Evolutionary conservation across 1,284 basidiomycete species (phyloP), one percentile per base, ranked within the genome.

Genomic region (Irpex sp.): DNA sequence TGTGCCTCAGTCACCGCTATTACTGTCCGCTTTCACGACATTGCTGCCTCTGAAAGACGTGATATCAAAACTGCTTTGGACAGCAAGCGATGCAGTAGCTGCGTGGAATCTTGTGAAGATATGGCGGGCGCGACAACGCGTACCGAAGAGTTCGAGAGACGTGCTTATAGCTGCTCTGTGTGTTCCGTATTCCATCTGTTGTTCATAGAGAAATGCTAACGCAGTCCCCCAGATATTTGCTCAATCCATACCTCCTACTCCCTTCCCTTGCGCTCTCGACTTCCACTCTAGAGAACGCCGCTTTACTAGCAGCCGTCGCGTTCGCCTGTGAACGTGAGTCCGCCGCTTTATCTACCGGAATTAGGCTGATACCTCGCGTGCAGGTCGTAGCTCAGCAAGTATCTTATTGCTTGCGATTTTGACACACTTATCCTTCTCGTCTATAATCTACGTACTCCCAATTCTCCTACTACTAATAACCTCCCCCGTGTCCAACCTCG

Each of bases 221-320:
- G n/a, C n/a, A n/a, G n/a, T n/a, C n/a, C n/a, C n/a, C n/a, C n/a
- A n/a, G n/a, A n/a, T 96, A 91, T 76, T 83, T 98, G 2, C 77
- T 97, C 65, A 97, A 97, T 69, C 96, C 96, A 3, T 96, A 97
- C 74, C 78, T 92, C 4, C 74, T 96, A 57, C 79, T 94, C 1
- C 87, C 94, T 0, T 91, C 88, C 47, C 77, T 96, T 2, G 91
- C 94, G 0, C 77, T 88, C 6, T 96, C 95, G 0, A 93, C 93
- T 0, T 89, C 92, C 0, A 83, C 86, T 0, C 78, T 98, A 96
- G 72, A 95, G 92, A 70, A 80, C 85, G 0, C 75, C 93, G 4
- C 75, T 36, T 78, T 97, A 0, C 72, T 90, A 0, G 74, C 89
- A 0, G 58, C 31, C 15, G 74, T 97, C n/a, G 83, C 88, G 77